These are phyloP conservation scores for Cercospora sp. DNA, from an alignment of 2,329 filamentous ascomycete species.

Conservation along the genomic window DNA sequence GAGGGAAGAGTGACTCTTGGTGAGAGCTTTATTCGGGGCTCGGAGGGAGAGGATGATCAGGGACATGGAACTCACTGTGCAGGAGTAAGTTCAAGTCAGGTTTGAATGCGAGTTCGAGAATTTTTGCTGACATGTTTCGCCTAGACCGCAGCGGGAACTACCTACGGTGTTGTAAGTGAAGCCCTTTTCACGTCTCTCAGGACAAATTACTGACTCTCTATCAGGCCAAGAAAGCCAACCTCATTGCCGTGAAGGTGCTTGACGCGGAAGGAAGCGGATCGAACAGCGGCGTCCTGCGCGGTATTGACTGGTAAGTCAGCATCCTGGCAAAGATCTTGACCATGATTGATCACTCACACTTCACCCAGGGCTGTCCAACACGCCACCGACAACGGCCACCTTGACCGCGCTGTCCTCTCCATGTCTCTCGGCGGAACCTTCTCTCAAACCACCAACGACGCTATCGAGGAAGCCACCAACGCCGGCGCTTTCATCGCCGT, in stretches of 20 bases:
- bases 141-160: slow-evolving; percentile 63
- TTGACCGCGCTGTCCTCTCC: slow-evolving; percentile 47
- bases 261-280: slow-evolving; percentile 47
- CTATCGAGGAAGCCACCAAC: slow-evolving; percentile 39
- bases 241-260: slow-evolving; percentile 54
- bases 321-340: not conserved
- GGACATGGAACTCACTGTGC: slow-evolving; percentile 76
- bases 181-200: no score
- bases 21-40: slow-evolving; percentile 33
- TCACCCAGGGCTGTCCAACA: slow-evolving; percentile 38
- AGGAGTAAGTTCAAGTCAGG: slow-evolving; percentile 47
- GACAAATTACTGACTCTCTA: no score
- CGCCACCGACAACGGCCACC: slow-evolving; percentile 76
- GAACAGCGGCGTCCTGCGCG: slow-evolving; percentile 48
- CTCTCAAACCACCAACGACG: slow-evolving; percentile 41
- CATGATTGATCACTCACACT: not conserved
- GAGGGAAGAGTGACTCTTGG: slow-evolving; percentile 37
- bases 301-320: slow-evolving; percentile 44
- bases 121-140: not conserved
- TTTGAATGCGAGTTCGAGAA: not conserved
- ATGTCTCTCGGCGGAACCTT: slow-evolving; percentile 46
- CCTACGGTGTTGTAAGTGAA: slow-evolving; percentile 55
- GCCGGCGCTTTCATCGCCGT: slow-evolving; percentile 44
- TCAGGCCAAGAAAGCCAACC: slow-evolving; percentile 44
- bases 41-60: slow-evolving; percentile 49